phyloP scores from a whole-genome alignment of 2,329 filamentous ascomycete genomes.

The Monosporascus sp. region DNA sequence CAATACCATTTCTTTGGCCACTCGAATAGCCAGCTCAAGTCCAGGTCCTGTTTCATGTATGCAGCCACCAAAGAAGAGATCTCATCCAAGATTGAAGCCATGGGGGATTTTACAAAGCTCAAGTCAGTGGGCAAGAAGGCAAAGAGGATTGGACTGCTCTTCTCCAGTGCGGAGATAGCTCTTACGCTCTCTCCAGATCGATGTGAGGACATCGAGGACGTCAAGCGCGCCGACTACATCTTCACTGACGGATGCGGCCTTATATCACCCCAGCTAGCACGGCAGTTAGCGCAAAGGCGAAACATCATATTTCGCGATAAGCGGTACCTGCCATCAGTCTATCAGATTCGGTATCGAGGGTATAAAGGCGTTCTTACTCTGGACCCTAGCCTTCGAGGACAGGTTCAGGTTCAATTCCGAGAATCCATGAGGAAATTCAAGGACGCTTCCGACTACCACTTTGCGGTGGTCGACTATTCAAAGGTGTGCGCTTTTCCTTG shows the following conservation, averaged over 20 bases:
- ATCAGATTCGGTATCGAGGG: slow-evolving; percentile 37
- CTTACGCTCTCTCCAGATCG: slow-evolving; percentile 27
- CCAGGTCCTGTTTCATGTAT: slow-evolving; percentile 33
- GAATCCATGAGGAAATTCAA: slow-evolving; percentile 38
- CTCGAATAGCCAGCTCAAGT: slow-evolving; percentile 39
- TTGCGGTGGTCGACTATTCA: slow-evolving; percentile 35
- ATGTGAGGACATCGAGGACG: slow-evolving; percentile 33
- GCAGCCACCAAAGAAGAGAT: slow-evolving; percentile 30
- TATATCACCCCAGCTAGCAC: slow-evolving; percentile 28
- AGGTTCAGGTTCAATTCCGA: slow-evolving; percentile 19
- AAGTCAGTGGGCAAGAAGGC: slow-evolving; percentile 38
- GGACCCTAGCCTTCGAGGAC: slow-evolving; percentile 24
- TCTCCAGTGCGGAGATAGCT: slow-evolving; percentile 30
- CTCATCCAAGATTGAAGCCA: slow-evolving; percentile 26
- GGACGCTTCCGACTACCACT: slow-evolving; percentile 30
- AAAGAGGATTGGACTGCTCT: slow-evolving; percentile 37
- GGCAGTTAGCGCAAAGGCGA: slow-evolving; percentile 25
- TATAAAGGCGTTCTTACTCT: slow-evolving; percentile 38
- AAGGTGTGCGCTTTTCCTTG: slow-evolving; percentile 22
- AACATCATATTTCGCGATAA: slow-evolving; percentile 31
- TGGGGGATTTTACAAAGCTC: slow-evolving; percentile 36
- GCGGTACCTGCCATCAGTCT: slow-evolving; percentile 34
- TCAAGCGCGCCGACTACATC: slow-evolving; percentile 30
- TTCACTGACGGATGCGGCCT: slow-evolving; percentile 39
- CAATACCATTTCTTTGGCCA: slow-evolving; percentile 38